Conservation (phyloP, 805 yeast species). For the Ascoidea rubescens region DNA sequence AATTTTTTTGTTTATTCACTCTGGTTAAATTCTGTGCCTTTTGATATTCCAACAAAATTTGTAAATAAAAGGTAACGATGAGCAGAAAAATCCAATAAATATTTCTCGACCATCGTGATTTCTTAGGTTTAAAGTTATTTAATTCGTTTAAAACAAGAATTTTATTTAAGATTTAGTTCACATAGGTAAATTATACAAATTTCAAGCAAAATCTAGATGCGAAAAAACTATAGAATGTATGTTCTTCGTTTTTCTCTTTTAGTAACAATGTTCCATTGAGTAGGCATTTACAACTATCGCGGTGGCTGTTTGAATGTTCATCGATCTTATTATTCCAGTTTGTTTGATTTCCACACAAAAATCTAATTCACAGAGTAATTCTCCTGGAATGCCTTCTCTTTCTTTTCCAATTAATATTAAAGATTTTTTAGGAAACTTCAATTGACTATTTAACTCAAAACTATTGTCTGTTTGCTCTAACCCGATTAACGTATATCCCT, state of each 20-base stretch:
- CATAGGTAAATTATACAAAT: too few species aligned
- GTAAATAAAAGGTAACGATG: too few species aligned
- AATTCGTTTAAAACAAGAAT: too few species aligned
- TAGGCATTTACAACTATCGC: constrained; percentile 91
- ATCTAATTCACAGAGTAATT: constrained; percentile 67
- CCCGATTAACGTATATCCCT: constrained; percentile 82
- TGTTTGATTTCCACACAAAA: constrained; percentile 85
- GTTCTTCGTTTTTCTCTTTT: not conserved
- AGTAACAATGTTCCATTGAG: constrained; percentile 21
- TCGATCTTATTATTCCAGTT: constrained; percentile 81
- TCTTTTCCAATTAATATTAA: constrained; percentile 74
- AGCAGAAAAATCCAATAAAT: too few species aligned
- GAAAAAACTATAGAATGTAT: too few species aligned
- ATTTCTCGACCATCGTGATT: too few species aligned
- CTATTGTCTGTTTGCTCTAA: constrained; percentile 89
- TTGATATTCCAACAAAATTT: too few species aligned
- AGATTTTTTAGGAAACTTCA: constrained; percentile 69
- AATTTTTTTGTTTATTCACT: too few species aligned
- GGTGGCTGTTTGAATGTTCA: constrained; percentile 95
- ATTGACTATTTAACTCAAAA: constrained; percentile 45
- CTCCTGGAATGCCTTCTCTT: constrained; percentile 85
- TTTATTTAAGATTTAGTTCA: too few species aligned
- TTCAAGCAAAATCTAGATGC: too few species aligned
- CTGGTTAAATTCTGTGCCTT: too few species aligned
- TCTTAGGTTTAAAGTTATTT: too few species aligned